phyloP scores from a whole-genome alignment of 495 filamentous ascomycete species.

The Daldinia loculata region DNA sequence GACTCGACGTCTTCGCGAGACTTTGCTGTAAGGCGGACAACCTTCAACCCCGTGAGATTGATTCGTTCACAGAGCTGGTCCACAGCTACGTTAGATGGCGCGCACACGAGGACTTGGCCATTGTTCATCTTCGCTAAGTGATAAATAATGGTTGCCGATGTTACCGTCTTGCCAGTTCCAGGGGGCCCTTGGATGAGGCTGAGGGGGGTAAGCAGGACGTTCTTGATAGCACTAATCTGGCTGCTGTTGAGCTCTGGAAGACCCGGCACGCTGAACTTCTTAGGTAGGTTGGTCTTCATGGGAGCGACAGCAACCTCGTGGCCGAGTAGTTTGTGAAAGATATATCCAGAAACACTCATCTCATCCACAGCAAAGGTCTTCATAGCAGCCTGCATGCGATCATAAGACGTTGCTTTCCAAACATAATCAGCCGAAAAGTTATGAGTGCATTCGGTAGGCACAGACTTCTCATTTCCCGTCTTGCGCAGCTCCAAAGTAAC shows the following conservation, averaged over 20 bases:
- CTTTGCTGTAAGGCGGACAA: conserved; percentile 97
- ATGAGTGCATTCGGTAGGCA: conserved; percentile 96
- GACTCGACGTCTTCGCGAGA: conserved; percentile 98
- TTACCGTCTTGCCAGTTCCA: conserved; percentile 98
- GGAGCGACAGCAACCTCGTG: conserved; percentile 96
- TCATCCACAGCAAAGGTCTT: conserved; percentile 99
- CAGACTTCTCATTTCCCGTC: conserved; percentile 81
- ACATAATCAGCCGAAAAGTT: conserved; percentile 99
- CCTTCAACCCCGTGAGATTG: conserved; percentile 92
- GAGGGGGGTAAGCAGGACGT: conserved; percentile 89
- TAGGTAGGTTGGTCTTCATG: conserved; percentile 95
- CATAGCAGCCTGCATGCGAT: conserved; percentile 99
- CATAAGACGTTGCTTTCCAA: conserved; percentile 99
- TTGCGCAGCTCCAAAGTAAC: conserved; percentile 91
- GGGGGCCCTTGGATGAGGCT: conserved; percentile 97
- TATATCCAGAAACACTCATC: conserved; percentile 98
- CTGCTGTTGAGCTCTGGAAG: conserved; percentile 94
- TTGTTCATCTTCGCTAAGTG: conserved; percentile 95
- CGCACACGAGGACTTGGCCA: conserved; percentile 94
- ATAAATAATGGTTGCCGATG: conserved; percentile 98
- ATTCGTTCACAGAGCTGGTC: conserved; percentile 99
- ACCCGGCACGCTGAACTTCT: conserved; percentile 95
- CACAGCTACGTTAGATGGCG: conserved; percentile 97
- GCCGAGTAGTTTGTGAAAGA: conserved; percentile 96
- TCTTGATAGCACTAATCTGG: conserved; percentile 97